phyloP scores from a whole-genome alignment of 495 filamentous ascomycete species.

The Hypomontagnella submonticulosa region DNA sequence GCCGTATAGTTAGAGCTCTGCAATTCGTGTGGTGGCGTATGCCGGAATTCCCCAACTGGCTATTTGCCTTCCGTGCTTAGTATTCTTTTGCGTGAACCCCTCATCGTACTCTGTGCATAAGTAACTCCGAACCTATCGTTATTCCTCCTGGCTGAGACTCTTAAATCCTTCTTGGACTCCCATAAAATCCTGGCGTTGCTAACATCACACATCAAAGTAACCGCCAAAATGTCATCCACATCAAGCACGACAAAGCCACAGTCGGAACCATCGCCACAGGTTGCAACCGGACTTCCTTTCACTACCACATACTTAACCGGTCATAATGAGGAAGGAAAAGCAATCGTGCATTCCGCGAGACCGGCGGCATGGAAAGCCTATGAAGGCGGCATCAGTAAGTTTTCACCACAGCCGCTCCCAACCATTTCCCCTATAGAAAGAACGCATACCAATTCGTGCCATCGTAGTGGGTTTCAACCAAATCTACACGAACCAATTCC shows the following conservation, averaged over 20 bases:
- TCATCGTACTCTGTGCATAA: neutral
- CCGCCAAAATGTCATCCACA: neutral
- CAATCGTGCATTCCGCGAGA: conserved; percentile 48
- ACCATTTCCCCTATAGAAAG: neutral
- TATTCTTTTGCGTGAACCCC: neutral
- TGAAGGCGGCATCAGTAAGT: conserved; percentile 37
- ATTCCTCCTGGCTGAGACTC: neutral
- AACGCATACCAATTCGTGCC: conserved; percentile 1
- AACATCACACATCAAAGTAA: neutral
- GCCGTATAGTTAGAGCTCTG: neutral
- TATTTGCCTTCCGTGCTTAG: neutral
- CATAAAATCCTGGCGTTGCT: no score
- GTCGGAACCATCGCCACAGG: conserved; percentile 15
- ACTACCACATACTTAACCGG: conserved; percentile 54
- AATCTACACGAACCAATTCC: conserved; percentile 67
- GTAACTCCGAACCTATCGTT: neutral
- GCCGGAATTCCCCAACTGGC: conserved; percentile 26
- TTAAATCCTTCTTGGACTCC: no score
- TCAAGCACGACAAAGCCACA: conserved; percentile 12
- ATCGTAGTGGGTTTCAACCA: conserved; percentile 42
- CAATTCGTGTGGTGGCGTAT: conserved; percentile 2
- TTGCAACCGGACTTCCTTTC: conserved; percentile 49
- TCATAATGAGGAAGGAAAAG: conserved; percentile 53
- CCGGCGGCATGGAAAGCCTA: conserved; percentile 40
- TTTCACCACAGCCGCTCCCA: neutral